Evolutionary conservation across 805 yeast species (phyloP).

Genomic region (Candida palmyrensis): DNA sequence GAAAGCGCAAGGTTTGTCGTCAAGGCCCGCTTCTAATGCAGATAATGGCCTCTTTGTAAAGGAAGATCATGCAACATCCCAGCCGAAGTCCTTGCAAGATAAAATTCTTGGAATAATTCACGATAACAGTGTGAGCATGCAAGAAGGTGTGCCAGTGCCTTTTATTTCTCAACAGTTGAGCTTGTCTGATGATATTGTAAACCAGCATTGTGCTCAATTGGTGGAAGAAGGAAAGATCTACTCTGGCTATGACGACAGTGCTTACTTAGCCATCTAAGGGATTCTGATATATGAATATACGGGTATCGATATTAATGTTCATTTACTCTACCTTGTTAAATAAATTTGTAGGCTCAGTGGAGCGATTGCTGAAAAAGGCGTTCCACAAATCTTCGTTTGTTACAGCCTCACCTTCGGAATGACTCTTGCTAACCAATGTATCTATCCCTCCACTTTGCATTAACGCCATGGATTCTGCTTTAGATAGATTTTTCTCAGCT

Average conservation of each 20-base stretch:
- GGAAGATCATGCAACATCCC: conserved; percentile 17
- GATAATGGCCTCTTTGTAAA: conserved; percentile 25
- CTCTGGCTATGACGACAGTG: conserved; percentile 63
- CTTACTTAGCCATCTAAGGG: conserved; percentile 48
- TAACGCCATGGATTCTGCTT: conserved; percentile 52
- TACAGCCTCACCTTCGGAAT: conserved; percentile 55
- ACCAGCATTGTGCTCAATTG: conserved; percentile 46
- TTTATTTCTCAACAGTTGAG: conserved; percentile 55
- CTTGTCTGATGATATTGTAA: conserved; percentile 44
- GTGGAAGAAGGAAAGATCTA: conserved; percentile 67
- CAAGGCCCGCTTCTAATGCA: conserved; percentile 10
- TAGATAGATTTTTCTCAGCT: conserved; percentile 28
- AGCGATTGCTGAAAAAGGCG: conserved; percentile 44
- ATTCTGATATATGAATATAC: neutral
- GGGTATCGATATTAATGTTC: too few relatives aligned
- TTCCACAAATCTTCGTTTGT: conserved; percentile 57
- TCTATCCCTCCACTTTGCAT: conserved; percentile 46
- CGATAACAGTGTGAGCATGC: conserved; percentile 52
- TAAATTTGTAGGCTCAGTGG: neutral
- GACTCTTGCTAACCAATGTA: conserved; percentile 38
- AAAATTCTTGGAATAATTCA: conserved; percentile 44
- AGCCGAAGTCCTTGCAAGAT: conserved; percentile 26
- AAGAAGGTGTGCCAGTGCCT: conserved; percentile 71
- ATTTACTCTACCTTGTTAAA: neutral
- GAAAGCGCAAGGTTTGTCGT: conserved; percentile 46